Evolutionary conservation across 139 green algal genomes (phyloP).

Genomic region (Cymbomonas tetramitiformis): DNA sequence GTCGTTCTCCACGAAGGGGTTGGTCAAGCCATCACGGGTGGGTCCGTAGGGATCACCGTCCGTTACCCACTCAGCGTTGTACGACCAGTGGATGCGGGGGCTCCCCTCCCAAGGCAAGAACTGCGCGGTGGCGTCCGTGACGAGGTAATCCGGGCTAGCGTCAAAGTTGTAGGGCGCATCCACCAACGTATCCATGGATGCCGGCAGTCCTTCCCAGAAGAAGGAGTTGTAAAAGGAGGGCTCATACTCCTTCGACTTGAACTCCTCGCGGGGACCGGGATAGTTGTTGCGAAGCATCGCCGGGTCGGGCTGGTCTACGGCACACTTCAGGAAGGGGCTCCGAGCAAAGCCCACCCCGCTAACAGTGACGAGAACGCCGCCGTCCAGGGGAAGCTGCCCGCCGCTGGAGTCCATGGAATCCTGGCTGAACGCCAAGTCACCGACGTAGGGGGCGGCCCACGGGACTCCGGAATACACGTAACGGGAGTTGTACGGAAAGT

Average conservation of each 20-base stretch:
- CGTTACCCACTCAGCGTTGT: not conserved
- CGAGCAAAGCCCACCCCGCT: constrained; percentile 11
- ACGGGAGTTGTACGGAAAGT: not conserved
- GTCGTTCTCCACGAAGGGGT: not conserved
- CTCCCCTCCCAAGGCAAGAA: not conserved
- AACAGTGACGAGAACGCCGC: not conserved
- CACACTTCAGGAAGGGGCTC: constrained; percentile 14
- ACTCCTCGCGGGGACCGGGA: not conserved
- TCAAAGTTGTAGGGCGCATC: too few species aligned
- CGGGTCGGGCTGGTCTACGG: constrained; percentile 1
- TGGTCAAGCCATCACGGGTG: not conserved
- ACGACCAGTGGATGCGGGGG: not conserved
- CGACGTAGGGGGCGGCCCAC: constrained; percentile 9
- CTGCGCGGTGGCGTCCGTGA: not conserved
- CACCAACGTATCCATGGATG: too few species aligned
- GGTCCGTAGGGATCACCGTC: not conserved
- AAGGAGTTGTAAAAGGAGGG: not conserved
- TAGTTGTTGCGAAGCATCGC: not conserved
- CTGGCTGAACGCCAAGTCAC: too few species aligned
- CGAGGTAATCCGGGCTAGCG: too few species aligned
- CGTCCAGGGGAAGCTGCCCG: constrained; percentile 10
- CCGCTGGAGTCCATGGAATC: not conserved
- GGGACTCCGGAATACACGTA: constrained; percentile 16
- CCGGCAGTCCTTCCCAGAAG: not conserved
- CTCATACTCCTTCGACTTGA: not conserved